Evolutionary conservation across 192 early-diverging fungal species (phyloP).

Genomic region (Gamsiella multidivaricata): DNA sequence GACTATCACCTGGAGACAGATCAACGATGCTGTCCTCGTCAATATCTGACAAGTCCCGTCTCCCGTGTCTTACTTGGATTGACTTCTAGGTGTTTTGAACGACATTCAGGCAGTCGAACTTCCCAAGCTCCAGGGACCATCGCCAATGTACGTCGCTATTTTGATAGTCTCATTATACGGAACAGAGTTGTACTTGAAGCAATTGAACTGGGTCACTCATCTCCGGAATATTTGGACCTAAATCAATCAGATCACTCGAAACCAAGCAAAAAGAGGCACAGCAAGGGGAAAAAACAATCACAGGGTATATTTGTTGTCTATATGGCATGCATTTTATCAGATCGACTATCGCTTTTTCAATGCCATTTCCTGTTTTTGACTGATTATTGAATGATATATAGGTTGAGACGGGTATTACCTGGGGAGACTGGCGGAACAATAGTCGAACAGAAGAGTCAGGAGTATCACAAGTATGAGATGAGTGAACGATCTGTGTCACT

Average conservation of each 20-base stretch:
- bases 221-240: neutral
- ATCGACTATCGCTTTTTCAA: no score
- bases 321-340: no score
- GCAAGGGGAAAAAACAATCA: slow-evolving; percentile 2
- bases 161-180: neutral
- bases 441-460: slow-evolving; percentile 5
- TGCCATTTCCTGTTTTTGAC: no score
- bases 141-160: slow-evolving; percentile 28
- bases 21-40: neutral
- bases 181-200: neutral
- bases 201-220: neutral
- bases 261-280: slow-evolving; percentile 35
- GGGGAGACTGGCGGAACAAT: neutral
- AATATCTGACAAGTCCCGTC: neutral
- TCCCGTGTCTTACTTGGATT: neutral
- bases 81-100: slow-evolving; percentile 22
- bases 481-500: no score
- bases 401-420: neutral
- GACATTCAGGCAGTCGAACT: slow-evolving; percentile 39
- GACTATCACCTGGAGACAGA: neutral
- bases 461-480: slow-evolving; percentile 33
- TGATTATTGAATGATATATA: neutral
- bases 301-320: neutral
- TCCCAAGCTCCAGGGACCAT: slow-evolving; percentile 40
- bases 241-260: slow-evolving; percentile 29